phyloP scores from a whole-genome alignment of 2,329 filamentous ascomycete genomes.

The Aspergillus jensenii region DNA sequence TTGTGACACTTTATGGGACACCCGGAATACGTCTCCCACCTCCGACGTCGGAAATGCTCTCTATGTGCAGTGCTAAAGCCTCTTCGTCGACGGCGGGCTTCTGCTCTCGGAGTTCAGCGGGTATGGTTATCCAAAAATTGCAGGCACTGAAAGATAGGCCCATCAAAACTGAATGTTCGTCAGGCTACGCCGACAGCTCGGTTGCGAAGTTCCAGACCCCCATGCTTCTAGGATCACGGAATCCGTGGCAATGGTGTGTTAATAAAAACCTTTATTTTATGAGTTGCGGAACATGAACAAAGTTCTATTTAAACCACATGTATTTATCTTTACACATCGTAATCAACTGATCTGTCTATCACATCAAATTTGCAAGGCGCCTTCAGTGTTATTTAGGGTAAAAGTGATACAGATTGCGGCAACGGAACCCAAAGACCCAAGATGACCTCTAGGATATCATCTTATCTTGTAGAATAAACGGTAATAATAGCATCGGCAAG shows the following conservation, averaged over 20 bases:
- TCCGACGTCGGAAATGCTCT: not conserved
- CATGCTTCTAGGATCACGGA: not conserved
- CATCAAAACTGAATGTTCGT: not conserved
- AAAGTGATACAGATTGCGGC: conserved; percentile 31
- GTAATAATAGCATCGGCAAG: conserved; percentile 11
- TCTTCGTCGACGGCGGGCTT: not conserved
- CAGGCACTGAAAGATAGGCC: not conserved
- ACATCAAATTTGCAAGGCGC: conserved; percentile 21
- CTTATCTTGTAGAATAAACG: conserved; percentile 24
- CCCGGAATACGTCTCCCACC: not conserved
- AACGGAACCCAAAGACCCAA: conserved; percentile 14
- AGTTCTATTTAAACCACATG: conserved; percentile 12
- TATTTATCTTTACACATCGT: conserved; percentile 19
- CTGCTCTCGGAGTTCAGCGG: not conserved
- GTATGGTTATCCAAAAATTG: not conserved
- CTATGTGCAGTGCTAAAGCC: not conserved
- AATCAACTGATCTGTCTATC: conserved; percentile 11
- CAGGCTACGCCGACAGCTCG: not conserved
- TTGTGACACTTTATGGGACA: not conserved
- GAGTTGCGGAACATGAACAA: conserved; percentile 1
- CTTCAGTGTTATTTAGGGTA: conserved; percentile 23
- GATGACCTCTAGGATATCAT: conserved; percentile 14
- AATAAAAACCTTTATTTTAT: not conserved
- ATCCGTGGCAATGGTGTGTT: not conserved
- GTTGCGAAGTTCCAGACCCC: not conserved